These are phyloP conservation scores for Viola odorata DNA, from an alignment of 345 rosid genomes.

Conservation along the genomic window DNA sequence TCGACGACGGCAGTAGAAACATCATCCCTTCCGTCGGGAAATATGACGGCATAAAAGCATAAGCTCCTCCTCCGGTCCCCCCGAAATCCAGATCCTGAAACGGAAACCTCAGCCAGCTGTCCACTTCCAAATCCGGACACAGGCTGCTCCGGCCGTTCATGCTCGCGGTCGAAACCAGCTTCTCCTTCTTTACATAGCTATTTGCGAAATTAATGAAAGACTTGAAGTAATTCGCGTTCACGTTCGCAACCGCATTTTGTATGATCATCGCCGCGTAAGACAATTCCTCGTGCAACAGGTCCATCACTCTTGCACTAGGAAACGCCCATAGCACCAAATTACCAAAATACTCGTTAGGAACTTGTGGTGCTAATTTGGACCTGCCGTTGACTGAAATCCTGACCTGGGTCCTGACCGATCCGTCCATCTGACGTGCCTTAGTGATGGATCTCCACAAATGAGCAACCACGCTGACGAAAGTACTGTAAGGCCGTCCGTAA, in stretches of 20 bases:
- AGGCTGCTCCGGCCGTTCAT: not conserved
- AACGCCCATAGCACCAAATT: conserved; percentile 36
- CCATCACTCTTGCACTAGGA: conserved; percentile 23
- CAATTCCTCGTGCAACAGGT: conserved; percentile 18
- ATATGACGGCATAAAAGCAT: conserved; percentile 27
- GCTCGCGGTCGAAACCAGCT: conserved; percentile 2
- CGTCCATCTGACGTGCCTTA: conserved; percentile 17
- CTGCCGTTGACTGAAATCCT: conserved; percentile 25
- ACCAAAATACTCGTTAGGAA: conserved; percentile 33
- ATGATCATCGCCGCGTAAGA: conserved; percentile 22
- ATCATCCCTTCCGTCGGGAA: conserved; percentile 22
- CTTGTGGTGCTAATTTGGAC: conserved; percentile 13
- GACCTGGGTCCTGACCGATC: conserved; percentile 13
- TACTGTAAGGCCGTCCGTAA: conserved; percentile 13
- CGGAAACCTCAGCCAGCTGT: conserved; percentile 34
- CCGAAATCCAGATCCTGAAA: conserved; percentile 31
- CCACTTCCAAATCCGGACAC: conserved; percentile 28
- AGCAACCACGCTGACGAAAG: conserved; percentile 27
- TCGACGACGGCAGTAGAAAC: conserved; percentile 21
- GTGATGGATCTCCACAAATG: conserved; percentile 29
- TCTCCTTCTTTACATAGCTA: not conserved
- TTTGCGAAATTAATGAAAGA: conserved; percentile 26
- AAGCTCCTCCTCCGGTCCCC: conserved; percentile 26
- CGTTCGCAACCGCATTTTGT: conserved; percentile 21
- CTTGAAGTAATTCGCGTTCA: conserved; percentile 20